Base-by-base conservation (phyloP, 495 filamentous ascomycete species). In the Recurvomyces mirabilis region DNA sequence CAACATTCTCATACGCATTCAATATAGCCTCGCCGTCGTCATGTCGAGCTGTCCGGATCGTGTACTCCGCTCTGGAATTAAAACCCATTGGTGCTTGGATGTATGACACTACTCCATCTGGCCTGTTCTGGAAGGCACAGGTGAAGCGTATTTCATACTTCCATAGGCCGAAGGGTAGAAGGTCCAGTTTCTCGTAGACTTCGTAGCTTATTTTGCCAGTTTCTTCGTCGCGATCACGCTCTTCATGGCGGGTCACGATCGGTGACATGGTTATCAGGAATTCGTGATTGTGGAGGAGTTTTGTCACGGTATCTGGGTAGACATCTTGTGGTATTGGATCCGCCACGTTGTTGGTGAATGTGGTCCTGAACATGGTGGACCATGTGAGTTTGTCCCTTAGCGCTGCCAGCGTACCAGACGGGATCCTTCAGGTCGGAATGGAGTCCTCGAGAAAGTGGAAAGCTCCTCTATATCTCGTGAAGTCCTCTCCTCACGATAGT, bases 201-300 rank as follows among this genome's bases (percentile, higher is more conserved):
- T 46, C 36, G 37, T 51, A 51, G 26, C 34, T 51, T 3, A 41
- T 15, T 21, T 41, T 51, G 21, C 42, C 41, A 11, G 34, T 33
- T 9, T 7, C 31, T 9, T 13, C 39, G 13, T 43, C 40, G n/a
- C 36, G 41, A 18, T 21, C 20, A 13, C 22, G n/a, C 11, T 21
- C 25, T 6, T 22, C 1, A 24, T 45, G 42, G 1, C 48, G 41
- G 12, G 41, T 46, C 1, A 51, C 41, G 25, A 51, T 46, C 1
- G 48, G 48, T 7, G 31, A 37, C 41, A 51, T 46, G 4, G 41
- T 51, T 11, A 51, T 51, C 22, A 45, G 23, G 42, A 40, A 46
- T 18, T 1, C 13, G 20, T 51, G 41, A 35, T 51, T 23, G 42
- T 51, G 48, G 25, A 51, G 36, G 20, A 44, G 20, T 1, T 46